phyloP scores from a whole-genome alignment of 192 early-diverging fungal genomes.

The Mortierella claussenii region DNA sequence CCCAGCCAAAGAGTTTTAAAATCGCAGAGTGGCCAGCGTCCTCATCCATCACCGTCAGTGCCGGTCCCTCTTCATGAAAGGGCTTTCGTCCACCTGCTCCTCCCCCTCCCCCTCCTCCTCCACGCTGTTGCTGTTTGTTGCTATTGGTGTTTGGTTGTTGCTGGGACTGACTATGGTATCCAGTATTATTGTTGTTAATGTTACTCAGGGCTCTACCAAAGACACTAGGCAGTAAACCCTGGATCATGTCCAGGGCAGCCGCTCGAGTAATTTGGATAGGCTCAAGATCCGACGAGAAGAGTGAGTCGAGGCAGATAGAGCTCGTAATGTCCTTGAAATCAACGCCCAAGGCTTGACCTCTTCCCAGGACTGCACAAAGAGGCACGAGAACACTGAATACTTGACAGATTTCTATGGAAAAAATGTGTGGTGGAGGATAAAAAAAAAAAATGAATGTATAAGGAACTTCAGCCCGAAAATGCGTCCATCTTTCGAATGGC shows the following conservation, averaged over 20 bases:
- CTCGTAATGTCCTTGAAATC: slow-evolving; percentile 34
- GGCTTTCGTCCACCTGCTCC: not conserved
- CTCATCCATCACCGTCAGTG: slow-evolving; percentile 15
- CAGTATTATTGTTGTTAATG: not conserved
- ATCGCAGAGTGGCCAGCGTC: slow-evolving; percentile 32
- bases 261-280: slow-evolving; percentile 25
- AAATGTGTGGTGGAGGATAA: not conserved
- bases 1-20: slow-evolving; percentile 21
- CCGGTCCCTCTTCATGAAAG: slow-evolving; percentile 1
- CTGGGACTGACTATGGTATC: not conserved
- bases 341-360: slow-evolving; percentile 11
- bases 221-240: slow-evolving; percentile 23
- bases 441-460: not conserved
- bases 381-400: slow-evolving; percentile 40
- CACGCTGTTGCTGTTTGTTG: not conserved
- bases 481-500: not conserved
- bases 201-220: too few species aligned
- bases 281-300: slow-evolving; percentile 28
- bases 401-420: slow-evolving; percentile 28
- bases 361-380: slow-evolving; percentile 16
- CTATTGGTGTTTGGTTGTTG: slow-evolving; percentile 4
- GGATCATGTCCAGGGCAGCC: slow-evolving; percentile 46
- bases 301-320: slow-evolving; percentile 21
- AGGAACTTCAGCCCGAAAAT: not conserved
- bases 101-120: not conserved